Percentiles rank a stretch among this genome's conserved stretches.
phyloP scores from a whole-genome alignment of 2,329 filamentous ascomycete genomes.

The Exophiala viscosa region DNA sequence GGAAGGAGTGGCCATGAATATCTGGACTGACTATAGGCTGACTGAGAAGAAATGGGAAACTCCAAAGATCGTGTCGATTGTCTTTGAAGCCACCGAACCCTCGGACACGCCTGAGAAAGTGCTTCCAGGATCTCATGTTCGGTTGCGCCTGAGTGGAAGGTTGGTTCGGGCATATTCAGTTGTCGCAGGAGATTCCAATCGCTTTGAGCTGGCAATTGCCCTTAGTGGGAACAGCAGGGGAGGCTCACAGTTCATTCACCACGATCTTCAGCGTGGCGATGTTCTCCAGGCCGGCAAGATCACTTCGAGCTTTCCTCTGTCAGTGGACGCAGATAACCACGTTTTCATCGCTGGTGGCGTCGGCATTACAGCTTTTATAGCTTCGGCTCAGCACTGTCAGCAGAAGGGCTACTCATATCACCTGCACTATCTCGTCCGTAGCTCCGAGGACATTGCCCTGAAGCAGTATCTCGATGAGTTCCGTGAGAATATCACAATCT shows the following conservation, averaged over 20 bases:
- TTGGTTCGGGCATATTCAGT: constrained; percentile 60
- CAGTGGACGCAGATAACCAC: constrained; percentile 52
- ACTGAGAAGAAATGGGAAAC: constrained; percentile 53
- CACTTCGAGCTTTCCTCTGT: constrained; percentile 48
- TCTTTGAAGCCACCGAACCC: constrained; percentile 47
- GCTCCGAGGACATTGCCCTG: constrained; percentile 7
- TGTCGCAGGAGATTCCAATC: constrained; percentile 46
- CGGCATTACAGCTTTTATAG: constrained; percentile 63
- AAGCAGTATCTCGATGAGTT: constrained; percentile 1
- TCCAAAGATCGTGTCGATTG: constrained; percentile 48
- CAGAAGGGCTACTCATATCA: not conserved
- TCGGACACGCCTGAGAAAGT: constrained; percentile 36
- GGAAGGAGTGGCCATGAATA: constrained; percentile 4
- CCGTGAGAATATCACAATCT: constrained; percentile 7
- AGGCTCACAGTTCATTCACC: constrained; percentile 59
- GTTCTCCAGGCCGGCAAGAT: constrained; percentile 51
- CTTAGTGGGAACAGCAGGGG: constrained; percentile 55
- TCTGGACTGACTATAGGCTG: constrained; percentile 46
- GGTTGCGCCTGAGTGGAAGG: constrained; percentile 55
- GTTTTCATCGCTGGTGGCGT: constrained; percentile 63
- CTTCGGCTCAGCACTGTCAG: constrained; percentile 39
- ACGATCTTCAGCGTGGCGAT: constrained; percentile 46
- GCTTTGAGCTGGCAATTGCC: constrained; percentile 58
- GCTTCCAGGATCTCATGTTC: constrained; percentile 52
- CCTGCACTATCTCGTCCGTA: constrained; percentile 8